phyloP scores from a whole-genome alignment of 331 rosid species.

The Quercus lobata region DNA sequence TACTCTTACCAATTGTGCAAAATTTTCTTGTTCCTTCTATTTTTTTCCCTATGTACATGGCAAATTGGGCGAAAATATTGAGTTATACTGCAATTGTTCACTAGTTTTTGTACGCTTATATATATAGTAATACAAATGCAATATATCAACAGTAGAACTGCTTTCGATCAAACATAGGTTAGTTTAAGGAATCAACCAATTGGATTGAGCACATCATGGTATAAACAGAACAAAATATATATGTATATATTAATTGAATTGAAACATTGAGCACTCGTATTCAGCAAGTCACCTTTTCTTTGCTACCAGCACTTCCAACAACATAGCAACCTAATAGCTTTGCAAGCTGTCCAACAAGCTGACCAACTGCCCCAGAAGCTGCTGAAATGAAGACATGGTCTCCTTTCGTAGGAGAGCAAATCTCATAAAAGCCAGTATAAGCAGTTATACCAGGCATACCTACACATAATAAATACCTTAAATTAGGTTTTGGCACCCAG shows the following conservation, averaged over 20 bases:
- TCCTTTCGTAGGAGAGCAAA: neutral
- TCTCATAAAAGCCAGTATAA: neutral
- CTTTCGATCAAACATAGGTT: neutral
- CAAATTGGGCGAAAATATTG: too few relatives aligned
- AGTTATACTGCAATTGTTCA: too few relatives aligned
- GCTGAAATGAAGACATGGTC: neutral
- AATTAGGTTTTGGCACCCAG: neutral
- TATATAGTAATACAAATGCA: too few relatives aligned
- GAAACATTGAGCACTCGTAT: too few relatives aligned
- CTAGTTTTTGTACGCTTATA: too few relatives aligned
- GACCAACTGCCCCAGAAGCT: slow-evolving; percentile 33
- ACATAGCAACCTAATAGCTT: slow-evolving; percentile 24
- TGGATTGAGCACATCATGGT: neutral
- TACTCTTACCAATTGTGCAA: neutral
- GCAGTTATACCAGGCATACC: slow-evolving; percentile 29
- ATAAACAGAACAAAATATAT: too few relatives aligned
- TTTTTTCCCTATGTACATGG: too few relatives aligned
- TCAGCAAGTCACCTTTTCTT: slow-evolving; percentile 3
- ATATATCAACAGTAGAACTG: neutral
- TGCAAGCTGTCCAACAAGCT: slow-evolving; percentile 30
- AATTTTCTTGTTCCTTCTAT: neutral
- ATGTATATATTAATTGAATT: too few relatives aligned
- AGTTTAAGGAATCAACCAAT: neutral
- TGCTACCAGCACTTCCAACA: slow-evolving; percentile 28
- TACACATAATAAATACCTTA: neutral